phyloP scores from a whole-genome alignment of 139 green algal species.

The Astrephomene gubernaculifera region DNA sequence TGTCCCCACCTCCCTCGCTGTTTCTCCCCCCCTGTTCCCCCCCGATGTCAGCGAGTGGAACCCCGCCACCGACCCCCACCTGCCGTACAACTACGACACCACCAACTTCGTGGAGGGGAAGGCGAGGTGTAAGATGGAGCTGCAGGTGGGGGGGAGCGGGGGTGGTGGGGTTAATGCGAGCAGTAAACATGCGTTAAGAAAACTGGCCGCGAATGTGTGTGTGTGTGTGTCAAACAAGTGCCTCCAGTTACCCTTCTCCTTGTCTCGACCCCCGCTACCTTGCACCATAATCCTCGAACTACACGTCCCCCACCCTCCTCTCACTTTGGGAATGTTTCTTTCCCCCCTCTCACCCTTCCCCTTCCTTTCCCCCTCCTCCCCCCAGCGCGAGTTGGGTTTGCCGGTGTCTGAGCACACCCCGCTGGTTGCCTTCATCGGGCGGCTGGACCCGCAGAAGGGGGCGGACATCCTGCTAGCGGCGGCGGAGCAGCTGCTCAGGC shows the following conservation, averaged over 20 bases:
- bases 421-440: conserved; percentile 84
- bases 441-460: conserved; percentile 88
- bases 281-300: not conserved
- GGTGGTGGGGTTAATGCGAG: not conserved
- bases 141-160: conserved; percentile 54
- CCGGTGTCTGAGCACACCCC: conserved; percentile 66
- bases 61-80: conserved; percentile 74
- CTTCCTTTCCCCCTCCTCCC: not conserved
- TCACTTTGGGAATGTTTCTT: too few species aligned
- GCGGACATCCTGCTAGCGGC: conserved; percentile 78
- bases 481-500: conserved; percentile 17
- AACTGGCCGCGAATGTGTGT: not conserved
- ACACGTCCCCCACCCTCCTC: not conserved
- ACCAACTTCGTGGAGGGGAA: conserved; percentile 74
- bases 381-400: conserved; percentile 79
- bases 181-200: not conserved
- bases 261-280: too few species aligned
- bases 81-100: conserved; percentile 66
- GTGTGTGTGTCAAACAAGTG: conserved; percentile 33
- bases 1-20: too few species aligned
- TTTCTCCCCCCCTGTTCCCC: not conserved
- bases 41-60: conserved; percentile 71
- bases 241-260: too few species aligned
- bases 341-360: not conserved
- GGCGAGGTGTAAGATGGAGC: conserved; percentile 72